These are phyloP conservation scores for Protomyces macrosporus DNA, from an alignment of 1,139 yeast genomes.

Conservation along the genomic window DNA sequence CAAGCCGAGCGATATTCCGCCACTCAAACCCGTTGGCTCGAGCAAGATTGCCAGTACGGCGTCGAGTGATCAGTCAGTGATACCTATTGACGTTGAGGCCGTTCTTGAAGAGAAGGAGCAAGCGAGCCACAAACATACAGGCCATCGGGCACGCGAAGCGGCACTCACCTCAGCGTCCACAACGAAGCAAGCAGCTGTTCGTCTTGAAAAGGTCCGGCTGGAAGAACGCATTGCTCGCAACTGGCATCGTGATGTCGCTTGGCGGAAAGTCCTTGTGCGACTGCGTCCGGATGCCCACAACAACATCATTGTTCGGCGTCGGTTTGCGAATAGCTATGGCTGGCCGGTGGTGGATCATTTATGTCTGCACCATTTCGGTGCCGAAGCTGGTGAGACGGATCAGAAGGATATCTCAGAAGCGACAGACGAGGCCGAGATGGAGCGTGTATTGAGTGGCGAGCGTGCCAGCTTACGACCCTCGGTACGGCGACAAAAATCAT, in stretches of 20 bases:
- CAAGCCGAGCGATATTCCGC: constrained; percentile 60
- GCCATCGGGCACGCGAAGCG: constrained; percentile 20
- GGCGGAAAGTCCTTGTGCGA: constrained; percentile 88
- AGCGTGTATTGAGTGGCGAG: background rate
- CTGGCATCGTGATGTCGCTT: constrained; percentile 77
- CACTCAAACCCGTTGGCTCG: constrained; percentile 34
- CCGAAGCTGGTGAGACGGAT: background rate
- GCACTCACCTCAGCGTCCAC: background rate
- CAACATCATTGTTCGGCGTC: constrained; percentile 79
- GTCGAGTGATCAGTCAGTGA: background rate
- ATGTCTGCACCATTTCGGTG: constrained; percentile 56
- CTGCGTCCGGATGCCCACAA: constrained; percentile 93
- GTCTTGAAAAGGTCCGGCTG: constrained; percentile 41
- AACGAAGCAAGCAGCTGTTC: constrained; percentile 34
- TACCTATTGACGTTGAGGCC: background rate
- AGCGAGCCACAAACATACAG: background rate
- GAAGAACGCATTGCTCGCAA: constrained; percentile 85
- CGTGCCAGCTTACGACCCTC: background rate
- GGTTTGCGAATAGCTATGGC: constrained; percentile 91
- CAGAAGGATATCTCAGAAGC: background rate
- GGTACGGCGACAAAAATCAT: background rate
- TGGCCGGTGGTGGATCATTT: constrained; percentile 90
- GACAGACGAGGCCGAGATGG: background rate
- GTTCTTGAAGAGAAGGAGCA: background rate
- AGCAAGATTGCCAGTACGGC: background rate